phyloP scores from a whole-genome alignment of 1,284 basidiomycete genomes.

The Cutaneotrichosporon sp. region DNA sequence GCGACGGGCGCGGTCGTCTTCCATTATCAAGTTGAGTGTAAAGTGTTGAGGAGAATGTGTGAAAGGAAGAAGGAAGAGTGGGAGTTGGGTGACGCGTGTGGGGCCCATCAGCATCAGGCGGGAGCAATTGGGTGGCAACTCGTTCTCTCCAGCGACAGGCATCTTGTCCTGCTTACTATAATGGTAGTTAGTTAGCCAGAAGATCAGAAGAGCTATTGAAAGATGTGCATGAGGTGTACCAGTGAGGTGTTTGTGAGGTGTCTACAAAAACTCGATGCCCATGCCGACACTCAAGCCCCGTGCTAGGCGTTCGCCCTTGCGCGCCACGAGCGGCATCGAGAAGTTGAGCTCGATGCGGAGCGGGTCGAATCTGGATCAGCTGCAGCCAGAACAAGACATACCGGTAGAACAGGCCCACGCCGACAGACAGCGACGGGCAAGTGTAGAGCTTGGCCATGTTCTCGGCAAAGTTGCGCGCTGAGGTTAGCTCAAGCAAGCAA shows the following conservation, averaged over 20 bases:
- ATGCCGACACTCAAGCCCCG: constrained; percentile 89
- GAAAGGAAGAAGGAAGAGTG: background rate
- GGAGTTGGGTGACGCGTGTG: constrained; percentile 3
- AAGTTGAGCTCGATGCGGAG: constrained; percentile 78
- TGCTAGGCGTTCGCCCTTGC: constrained; percentile 70
- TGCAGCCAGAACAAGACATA: constrained; percentile 16
- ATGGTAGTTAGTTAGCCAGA: too few species aligned
- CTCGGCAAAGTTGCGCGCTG: constrained; percentile 49
- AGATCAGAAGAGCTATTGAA: too few species aligned
- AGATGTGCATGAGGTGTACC: too few species aligned
- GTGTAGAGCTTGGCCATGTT: constrained; percentile 52
- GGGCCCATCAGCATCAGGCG: background rate
- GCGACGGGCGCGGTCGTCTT: constrained; percentile 19
- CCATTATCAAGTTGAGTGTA: background rate
- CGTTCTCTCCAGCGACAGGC: background rate
- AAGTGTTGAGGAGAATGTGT: background rate
- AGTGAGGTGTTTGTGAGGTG: constrained; percentile 14
- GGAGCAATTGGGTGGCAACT: constrained; percentile 10
- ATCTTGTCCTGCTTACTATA: too few species aligned
- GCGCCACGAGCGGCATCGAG: constrained; percentile 78
- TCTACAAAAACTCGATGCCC: constrained; percentile 71
- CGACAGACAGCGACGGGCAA: constrained; percentile 63
- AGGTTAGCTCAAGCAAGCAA: constrained; percentile 8
- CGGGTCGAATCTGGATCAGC: constrained; percentile 40
- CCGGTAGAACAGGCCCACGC: constrained; percentile 86